These are phyloP conservation scores for Zalaria sp. DNA, from an alignment of 2,329 filamentous ascomycete genomes.

Conservation along the genomic window DNA sequence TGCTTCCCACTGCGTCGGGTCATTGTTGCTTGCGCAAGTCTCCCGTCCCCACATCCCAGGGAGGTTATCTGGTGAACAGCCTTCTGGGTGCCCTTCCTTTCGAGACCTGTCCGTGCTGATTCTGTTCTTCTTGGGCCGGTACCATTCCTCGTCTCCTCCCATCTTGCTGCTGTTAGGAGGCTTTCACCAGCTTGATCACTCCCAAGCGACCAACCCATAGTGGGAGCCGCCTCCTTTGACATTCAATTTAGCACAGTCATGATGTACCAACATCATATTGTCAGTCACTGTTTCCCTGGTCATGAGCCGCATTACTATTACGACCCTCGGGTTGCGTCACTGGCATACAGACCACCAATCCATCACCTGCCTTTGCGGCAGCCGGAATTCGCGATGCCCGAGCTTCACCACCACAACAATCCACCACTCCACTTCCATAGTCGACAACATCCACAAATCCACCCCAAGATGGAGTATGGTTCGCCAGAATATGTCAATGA, in stretches of 20 bases:
- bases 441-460: slow-evolving; percentile 6
- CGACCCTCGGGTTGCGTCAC: slow-evolving; percentile 12
- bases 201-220: too few species aligned
- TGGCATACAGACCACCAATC: slow-evolving; percentile 18
- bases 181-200: too few species aligned
- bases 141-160: not conserved
- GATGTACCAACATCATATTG: not conserved
- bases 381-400: slow-evolving; percentile 13
- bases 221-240: not conserved
- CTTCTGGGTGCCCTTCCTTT: not conserved
- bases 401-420: slow-evolving; percentile 6
- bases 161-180: not conserved
- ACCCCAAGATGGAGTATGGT: slow-evolving; percentile 22
- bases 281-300: not conserved
- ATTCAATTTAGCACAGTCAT: not conserved
- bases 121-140: not conserved
- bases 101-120: not conserved
- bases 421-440: slow-evolving; percentile 8
- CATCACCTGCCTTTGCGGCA: slow-evolving; percentile 26
- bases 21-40: not conserved
- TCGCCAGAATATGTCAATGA: slow-evolving; percentile 41
- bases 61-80: not conserved
- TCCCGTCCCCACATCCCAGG: slow-evolving; percentile 2
- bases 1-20: not conserved
- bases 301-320: slow-evolving; percentile 15